Evolutionary conservation across 228 moss, liverwort and hornwort species (phyloP).

Genomic region (Sphagnum fallax): DNA sequence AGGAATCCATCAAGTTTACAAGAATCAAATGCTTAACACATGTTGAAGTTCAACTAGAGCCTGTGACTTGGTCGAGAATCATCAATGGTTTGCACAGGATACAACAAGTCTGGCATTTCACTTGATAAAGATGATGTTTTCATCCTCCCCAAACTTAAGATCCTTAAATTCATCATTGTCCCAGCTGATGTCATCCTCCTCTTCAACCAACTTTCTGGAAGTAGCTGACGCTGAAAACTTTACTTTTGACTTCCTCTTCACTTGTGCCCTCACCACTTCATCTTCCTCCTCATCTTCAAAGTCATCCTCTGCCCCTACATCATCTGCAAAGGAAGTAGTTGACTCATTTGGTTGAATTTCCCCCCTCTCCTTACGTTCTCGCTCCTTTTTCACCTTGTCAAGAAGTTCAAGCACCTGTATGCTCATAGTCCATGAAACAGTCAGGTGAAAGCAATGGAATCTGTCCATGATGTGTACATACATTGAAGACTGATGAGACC

Average conservation of each 20-base stretch:
- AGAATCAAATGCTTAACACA: too few relatives aligned
- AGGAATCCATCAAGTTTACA: too few relatives aligned
- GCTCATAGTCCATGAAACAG: slow-evolving; percentile 3
- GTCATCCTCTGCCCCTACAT: slow-evolving; percentile 28
- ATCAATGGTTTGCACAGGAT: too few relatives aligned
- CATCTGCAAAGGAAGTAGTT: background rate
- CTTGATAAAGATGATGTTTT: slow-evolving; percentile 84
- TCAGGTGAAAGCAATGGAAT: background rate
- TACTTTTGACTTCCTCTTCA: slow-evolving; percentile 29
- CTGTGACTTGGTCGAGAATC: too few relatives aligned
- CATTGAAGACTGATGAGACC: too few relatives aligned
- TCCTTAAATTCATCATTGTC: slow-evolving; percentile 62
- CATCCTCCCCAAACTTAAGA: slow-evolving; percentile 61
- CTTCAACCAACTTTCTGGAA: slow-evolving; percentile 23
- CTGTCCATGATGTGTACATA: background rate
- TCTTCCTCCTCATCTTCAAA: slow-evolving; percentile 34
- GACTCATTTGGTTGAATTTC: slow-evolving; percentile 21
- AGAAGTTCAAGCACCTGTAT: slow-evolving; percentile 75
- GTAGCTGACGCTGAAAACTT: slow-evolving; percentile 25
- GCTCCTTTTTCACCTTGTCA: slow-evolving; percentile 80
- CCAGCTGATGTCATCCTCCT: slow-evolving; percentile 58
- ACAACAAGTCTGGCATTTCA: slow-evolving; percentile 7
- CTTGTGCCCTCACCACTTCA: slow-evolving; percentile 19
- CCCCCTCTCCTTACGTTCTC: slow-evolving; percentile 58
- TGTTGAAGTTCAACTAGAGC: too few relatives aligned